Evolutionary conservation across 2,329 filamentous ascomycete genomes (phyloP).

Genomic region (Fusarium solani-melongenae): DNA sequence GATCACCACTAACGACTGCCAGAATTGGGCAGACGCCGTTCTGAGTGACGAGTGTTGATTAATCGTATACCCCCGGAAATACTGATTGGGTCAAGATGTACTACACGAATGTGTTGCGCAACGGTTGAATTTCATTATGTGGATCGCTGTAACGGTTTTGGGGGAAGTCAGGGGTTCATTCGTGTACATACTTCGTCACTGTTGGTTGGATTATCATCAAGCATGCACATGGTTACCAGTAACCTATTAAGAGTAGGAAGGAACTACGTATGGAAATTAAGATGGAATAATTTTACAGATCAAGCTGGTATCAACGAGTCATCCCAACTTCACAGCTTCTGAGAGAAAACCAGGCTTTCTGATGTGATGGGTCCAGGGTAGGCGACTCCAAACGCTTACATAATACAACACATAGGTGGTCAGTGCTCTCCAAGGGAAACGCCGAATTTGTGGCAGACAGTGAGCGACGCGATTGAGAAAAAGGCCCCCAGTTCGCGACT

Average conservation of each 20-base stretch:
- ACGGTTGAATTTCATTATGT: not conserved
- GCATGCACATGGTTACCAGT: not conserved
- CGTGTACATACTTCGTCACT: not conserved
- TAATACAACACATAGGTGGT: slow-evolving; percentile 18
- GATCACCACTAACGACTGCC: not conserved
- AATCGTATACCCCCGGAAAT: not conserved
- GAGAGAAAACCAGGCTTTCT: not conserved
- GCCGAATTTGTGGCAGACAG: slow-evolving; percentile 36
- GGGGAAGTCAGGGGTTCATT: not conserved
- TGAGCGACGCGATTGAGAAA: slow-evolving; percentile 48
- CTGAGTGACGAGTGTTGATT: not conserved
- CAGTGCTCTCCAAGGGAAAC: slow-evolving; percentile 34
- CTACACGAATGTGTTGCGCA: not conserved
- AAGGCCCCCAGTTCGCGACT: slow-evolving; percentile 44
- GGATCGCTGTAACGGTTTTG: not conserved
- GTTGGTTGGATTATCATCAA: not conserved
- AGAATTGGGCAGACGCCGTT: slow-evolving; percentile 47
- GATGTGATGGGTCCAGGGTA: slow-evolving; percentile 31
- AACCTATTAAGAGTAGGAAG: not conserved
- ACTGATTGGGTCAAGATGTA: not conserved
- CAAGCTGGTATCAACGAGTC: not conserved
- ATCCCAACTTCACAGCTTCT: not conserved
- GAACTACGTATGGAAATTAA: not conserved
- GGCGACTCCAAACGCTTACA: slow-evolving; percentile 13
- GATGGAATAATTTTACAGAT: not conserved